Evolutionary conservation across 345 rosid genomes (phyloP).

Genomic region (Firmiana major): DNA sequence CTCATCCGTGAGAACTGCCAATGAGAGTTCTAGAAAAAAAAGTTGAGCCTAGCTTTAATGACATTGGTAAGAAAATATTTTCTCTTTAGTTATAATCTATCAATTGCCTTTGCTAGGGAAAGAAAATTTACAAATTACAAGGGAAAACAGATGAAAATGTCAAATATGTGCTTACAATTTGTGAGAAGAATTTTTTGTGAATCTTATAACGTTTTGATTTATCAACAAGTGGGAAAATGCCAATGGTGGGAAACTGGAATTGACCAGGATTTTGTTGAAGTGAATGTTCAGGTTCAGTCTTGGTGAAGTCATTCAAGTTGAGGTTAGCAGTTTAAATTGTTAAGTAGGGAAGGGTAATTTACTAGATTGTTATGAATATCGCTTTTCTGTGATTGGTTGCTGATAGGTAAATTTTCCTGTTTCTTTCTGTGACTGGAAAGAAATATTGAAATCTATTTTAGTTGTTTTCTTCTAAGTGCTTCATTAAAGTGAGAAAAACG

Average conservation of each 20-base stretch:
- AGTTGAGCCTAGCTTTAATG: background rate
- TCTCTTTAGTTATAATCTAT: background rate
- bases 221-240: background rate
- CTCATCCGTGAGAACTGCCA: background rate
- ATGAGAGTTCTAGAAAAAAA: background rate
- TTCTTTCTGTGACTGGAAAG: background rate
- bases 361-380: background rate
- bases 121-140: background rate
- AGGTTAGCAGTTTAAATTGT: background rate
- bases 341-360: background rate
- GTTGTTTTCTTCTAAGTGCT: background rate
- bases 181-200: background rate
- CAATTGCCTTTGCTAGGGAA: background rate
- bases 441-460: background rate
- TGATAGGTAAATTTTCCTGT: background rate
- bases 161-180: constrained; percentile 1
- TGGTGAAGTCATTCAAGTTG: background rate
- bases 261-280: background rate
- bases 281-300: background rate
- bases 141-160: background rate
- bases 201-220: background rate
- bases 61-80: background rate
- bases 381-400: background rate
- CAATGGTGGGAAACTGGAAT: background rate
- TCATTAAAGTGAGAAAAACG: background rate